Evolutionary conservation across 139 green algal genomes (phyloP).

Genomic region (Prasinococcaceae sp.): DNA sequence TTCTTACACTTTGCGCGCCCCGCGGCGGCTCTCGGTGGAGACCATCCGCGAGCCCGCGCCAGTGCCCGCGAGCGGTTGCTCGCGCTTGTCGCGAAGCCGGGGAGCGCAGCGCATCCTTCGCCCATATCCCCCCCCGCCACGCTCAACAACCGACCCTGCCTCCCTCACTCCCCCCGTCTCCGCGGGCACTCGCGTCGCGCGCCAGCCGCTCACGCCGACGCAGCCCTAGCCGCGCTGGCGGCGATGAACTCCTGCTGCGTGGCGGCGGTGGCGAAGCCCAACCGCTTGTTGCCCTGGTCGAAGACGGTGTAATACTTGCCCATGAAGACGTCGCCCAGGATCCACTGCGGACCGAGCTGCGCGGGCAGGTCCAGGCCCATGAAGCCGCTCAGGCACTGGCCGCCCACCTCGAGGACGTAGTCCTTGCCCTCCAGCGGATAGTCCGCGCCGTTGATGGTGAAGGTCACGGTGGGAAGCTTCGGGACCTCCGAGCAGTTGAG

Average conservation of each 20-base stretch:
- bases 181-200: no score
- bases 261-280: slow-evolving; percentile 76
- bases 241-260: neutral
- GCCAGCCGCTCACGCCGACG: no score
- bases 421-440: slow-evolving; percentile 54
- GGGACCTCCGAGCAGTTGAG: slow-evolving; percentile 73
- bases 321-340: slow-evolving; percentile 90
- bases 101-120: no score
- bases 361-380: slow-evolving; percentile 80
- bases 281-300: slow-evolving; percentile 65
- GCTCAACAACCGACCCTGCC: no score
- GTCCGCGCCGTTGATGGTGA: slow-evolving; percentile 60
- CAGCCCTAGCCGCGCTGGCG: neutral
- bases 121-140: no score
- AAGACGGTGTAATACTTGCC: slow-evolving; percentile 91
- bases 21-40: no score
- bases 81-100: no score
- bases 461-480: slow-evolving; percentile 56
- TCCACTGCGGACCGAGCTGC: slow-evolving; percentile 80
- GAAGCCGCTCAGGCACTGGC: slow-evolving; percentile 89
- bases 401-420: slow-evolving; percentile 72
- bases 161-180: no score
- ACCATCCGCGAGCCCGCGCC: no score
- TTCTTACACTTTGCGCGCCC: no score
- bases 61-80: no score